Percentiles rank a stretch among this genome's conserved stretches.
Conservation (phyloP, 2,329 filamentous ascomycete genomes). For the Rhexocercosporidium sp. region DNA sequence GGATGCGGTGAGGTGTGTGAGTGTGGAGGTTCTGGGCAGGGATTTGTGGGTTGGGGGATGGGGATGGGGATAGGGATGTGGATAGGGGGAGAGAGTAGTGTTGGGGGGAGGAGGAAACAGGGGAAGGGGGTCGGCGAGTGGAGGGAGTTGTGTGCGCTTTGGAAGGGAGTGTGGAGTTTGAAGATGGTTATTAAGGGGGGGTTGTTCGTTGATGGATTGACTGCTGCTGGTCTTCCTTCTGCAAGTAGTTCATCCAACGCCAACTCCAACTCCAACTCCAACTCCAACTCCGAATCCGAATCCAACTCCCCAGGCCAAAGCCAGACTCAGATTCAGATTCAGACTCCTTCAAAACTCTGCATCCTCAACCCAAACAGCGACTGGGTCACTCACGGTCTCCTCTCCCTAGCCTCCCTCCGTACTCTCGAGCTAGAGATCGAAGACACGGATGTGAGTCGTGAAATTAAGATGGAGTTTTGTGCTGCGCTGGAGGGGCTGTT, state of each 20-base stretch:
- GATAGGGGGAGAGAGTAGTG: neutral
- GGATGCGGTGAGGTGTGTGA: conserved; percentile 46
- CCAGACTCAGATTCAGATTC: neutral
- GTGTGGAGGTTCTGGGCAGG: conserved; percentile 48
- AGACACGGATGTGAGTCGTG: conserved; percentile 18
- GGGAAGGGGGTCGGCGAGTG: conserved; percentile 21
- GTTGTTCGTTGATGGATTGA: conserved; percentile 1
- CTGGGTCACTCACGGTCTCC: conserved; percentile 26
- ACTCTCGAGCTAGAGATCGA: conserved; percentile 29
- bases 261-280: too few relatives aligned
- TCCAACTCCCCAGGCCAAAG: neutral
- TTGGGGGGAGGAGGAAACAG: neutral
- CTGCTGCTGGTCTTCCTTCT: neutral
- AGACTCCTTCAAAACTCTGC: neutral
- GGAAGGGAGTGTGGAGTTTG: conserved; percentile 23
- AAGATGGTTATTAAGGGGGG: conserved; percentile 22
- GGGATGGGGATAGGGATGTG: neutral
- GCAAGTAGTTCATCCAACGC: neutral
- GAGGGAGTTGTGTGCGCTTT: conserved; percentile 26
- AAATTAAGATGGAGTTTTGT: conserved; percentile 28
- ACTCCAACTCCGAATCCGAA: too few relatives aligned
- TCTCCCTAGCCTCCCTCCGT: conserved; percentile 12
- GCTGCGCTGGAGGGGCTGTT: conserved; percentile 11
- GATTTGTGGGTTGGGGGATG: conserved; percentile 42
- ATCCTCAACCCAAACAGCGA: conserved; percentile 21